Conservation (phyloP, 129 eudicot genomes). For the Silybum marianum region DNA sequence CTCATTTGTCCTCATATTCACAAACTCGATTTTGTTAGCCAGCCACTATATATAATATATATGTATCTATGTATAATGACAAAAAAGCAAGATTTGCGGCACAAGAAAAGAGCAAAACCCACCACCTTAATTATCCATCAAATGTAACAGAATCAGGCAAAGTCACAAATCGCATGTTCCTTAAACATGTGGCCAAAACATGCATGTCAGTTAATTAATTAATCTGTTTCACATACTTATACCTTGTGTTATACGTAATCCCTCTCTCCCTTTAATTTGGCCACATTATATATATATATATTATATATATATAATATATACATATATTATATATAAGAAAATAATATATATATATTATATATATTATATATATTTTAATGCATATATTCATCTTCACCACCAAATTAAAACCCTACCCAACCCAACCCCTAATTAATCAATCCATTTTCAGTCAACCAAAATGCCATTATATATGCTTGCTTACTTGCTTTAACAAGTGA, state of each 20-base stretch:
- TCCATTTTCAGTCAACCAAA: neutral
- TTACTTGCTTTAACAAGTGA: neutral
- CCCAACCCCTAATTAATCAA: neutral
- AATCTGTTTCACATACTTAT: slow-evolving; percentile 36
- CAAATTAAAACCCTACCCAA: slow-evolving; percentile 19
- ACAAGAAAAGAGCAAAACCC: slow-evolving; percentile 31
- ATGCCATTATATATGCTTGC: neutral
- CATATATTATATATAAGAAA: too few species aligned
- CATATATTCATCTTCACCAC: neutral
- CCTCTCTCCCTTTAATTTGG: slow-evolving; percentile 4
- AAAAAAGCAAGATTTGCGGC: slow-evolving; percentile 36
- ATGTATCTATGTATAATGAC: too few species aligned
- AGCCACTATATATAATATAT: too few species aligned
- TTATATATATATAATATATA: too few species aligned
- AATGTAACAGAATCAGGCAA: slow-evolving; percentile 46
- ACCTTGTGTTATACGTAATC: slow-evolving; percentile 35
- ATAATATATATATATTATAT: too few species aligned
- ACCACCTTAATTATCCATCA: slow-evolving; percentile 31
- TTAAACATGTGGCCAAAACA: slow-evolving; percentile 38
- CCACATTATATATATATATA: neutral
- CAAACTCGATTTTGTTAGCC: too few species aligned
- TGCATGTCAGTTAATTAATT: slow-evolving; percentile 30
- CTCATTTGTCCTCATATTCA: too few species aligned
- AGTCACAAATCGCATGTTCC: slow-evolving; percentile 36
- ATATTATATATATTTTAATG: too few species aligned